Percentiles rank a stretch among this genome's conserved stretches.
Evolutionary conservation across 257 asterid genomes (phyloP).

Genomic region (Salvia miltiorrhiza): DNA sequence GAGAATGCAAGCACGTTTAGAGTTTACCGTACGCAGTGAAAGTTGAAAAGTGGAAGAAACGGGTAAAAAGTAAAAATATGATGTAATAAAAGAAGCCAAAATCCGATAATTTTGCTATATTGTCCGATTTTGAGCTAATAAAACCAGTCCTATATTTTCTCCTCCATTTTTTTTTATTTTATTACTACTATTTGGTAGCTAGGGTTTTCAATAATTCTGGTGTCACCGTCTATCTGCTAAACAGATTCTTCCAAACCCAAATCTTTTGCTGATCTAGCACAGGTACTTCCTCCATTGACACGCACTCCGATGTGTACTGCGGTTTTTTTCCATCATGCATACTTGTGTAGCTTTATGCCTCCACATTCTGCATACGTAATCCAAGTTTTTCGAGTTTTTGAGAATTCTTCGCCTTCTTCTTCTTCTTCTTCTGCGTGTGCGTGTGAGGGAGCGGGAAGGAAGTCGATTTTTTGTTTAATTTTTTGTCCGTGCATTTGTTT

Average conservation of each 20-base stretch:
- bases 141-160: constrained; percentile 22
- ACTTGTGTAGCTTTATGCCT: background rate
- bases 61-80: background rate
- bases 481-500: background rate
- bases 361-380: background rate
- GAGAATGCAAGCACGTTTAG: no score
- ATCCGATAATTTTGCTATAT: constrained; percentile 25
- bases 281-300: constrained; percentile 14
- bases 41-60: constrained; percentile 16
- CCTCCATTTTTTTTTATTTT: background rate
- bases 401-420: background rate
- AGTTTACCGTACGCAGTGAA: background rate
- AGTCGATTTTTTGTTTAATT: background rate
- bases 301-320: background rate
- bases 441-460: background rate
- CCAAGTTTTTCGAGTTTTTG: background rate
- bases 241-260: background rate
- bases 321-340: background rate
- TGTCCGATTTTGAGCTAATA: constrained; percentile 23
- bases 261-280: constrained; percentile 27
- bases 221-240: constrained; percentile 18
- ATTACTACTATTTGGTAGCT: constrained; percentile 9
- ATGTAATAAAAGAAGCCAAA: constrained; percentile 15
- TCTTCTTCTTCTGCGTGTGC: background rate
- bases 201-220: constrained; percentile 32